Conservation (phyloP, 2,329 filamentous ascomycete genomes). For the Thielaviopsis punctulata region DNA sequence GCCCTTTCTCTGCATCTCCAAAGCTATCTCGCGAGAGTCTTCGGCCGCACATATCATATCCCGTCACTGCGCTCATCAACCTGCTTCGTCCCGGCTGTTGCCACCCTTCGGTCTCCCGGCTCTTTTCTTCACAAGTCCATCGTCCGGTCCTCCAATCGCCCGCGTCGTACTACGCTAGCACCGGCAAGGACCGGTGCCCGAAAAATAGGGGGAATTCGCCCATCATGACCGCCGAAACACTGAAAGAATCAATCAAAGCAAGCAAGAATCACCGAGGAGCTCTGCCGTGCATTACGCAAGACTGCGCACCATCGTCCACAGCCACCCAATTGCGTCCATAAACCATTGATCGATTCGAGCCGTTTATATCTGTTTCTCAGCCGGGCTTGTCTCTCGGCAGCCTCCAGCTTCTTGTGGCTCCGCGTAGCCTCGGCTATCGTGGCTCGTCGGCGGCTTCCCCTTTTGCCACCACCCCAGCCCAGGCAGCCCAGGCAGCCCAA, state of each 20-base stretch:
- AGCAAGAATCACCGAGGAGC: not conserved
- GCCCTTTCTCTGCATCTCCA: slow-evolving; percentile 2
- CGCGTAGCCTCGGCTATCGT: not conserved
- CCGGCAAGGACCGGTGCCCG: too few species aligned
- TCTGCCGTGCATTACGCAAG: not conserved
- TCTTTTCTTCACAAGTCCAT: too few species aligned
- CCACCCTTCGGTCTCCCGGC: too few species aligned
- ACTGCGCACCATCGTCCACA: not conserved
- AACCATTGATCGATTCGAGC: not conserved
- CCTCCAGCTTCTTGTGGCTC: not conserved
- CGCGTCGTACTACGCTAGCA: too few species aligned
- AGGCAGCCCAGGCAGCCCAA: not conserved
- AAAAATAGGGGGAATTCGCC: too few species aligned
- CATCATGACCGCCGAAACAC: not conserved
- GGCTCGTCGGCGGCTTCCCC: not conserved
- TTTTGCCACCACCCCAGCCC: not conserved
- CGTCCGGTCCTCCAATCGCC: too few species aligned
- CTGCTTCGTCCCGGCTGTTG: too few species aligned
- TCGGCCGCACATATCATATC: too few species aligned
- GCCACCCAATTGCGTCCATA: not conserved
- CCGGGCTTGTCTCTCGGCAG: not conserved
- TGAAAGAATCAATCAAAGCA: not conserved
- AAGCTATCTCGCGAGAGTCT: too few species aligned
- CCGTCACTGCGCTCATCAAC: too few species aligned
- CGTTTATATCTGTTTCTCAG: not conserved